Conservation (phyloP, 176 grass and related monocot species). For the Eleusine coracana region DNA sequence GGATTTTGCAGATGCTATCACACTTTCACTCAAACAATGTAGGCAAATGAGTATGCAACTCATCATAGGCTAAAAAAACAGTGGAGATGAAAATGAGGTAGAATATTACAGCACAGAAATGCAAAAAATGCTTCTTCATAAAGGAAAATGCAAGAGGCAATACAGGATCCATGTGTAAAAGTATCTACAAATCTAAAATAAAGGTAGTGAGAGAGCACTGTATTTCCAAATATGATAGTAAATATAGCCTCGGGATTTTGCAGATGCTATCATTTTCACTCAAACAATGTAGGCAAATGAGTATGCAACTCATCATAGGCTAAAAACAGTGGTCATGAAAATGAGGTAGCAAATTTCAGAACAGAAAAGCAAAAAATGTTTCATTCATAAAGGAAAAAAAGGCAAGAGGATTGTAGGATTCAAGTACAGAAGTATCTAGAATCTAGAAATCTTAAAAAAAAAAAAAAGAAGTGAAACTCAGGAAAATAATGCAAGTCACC, state of each 20-base stretch:
- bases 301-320: slow-evolving; percentile 49
- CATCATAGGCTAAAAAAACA: slow-evolving; percentile 31
- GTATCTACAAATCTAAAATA: not conserved
- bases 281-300: slow-evolving; percentile 56
- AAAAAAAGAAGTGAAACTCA: not conserved
- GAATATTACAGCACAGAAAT: not conserved
- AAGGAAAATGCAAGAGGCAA: not conserved
- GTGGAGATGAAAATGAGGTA: not conserved
- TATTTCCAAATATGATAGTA: not conserved
- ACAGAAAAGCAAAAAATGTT: not conserved
- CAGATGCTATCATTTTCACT: slow-evolving; percentile 40
- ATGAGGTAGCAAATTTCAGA: not conserved
- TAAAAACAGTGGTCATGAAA: not conserved
- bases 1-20: slow-evolving; percentile 39
- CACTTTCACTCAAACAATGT: slow-evolving; percentile 49
- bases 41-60: slow-evolving; percentile 47
- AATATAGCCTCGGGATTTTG: slow-evolving; percentile 37
- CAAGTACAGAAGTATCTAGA: not conserved
- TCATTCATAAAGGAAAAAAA: not conserved
- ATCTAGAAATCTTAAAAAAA: not conserved
- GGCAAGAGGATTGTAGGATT: not conserved
- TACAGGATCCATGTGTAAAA: not conserved
- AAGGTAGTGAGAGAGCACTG: not conserved
- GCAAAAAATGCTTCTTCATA: not conserved
- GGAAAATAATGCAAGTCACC: not conserved